A percentile compares a stretch with the other conserved stretches of the same genome.
phyloP scores from a whole-genome alignment of 345 rosid genomes.

The Sisymbrium irio region DNA sequence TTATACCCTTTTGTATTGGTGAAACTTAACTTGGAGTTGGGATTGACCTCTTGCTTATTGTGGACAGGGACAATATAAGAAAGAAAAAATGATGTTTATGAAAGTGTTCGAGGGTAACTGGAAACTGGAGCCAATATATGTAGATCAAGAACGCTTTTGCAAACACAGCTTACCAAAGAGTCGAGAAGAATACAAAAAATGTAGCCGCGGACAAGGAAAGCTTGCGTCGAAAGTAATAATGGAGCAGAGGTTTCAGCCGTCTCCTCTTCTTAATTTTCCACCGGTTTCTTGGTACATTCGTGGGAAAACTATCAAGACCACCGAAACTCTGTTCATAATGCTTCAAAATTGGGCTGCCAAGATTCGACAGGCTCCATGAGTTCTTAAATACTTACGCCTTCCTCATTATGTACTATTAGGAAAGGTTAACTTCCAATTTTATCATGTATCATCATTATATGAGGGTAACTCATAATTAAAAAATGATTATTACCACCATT shows the following conservation, averaged over 20 bases:
- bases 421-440: background rate
- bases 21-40: background rate
- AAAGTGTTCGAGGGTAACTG: slow-evolving; percentile 69
- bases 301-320: slow-evolving; percentile 58
- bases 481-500: too few species aligned
- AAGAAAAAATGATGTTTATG: slow-evolving; percentile 66
- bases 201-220: slow-evolving; percentile 64
- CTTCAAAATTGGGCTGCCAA: slow-evolving; percentile 5
- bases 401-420: background rate
- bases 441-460: background rate
- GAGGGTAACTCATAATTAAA: too few species aligned
- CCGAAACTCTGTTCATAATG: slow-evolving; percentile 56
- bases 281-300: slow-evolving; percentile 82
- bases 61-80: slow-evolving; percentile 65
- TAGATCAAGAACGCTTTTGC: slow-evolving; percentile 56
- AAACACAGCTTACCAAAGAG: slow-evolving; percentile 52
- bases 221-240: slow-evolving; percentile 58
- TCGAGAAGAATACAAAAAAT: slow-evolving; percentile 51
- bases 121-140: slow-evolving; percentile 58
- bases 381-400: background rate
- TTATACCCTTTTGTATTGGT: background rate
- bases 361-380: background rate
- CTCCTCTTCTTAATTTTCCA: slow-evolving; percentile 53
- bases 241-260: slow-evolving; percentile 69
- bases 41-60: background rate